Conservation (phyloP, 176 grass and related monocot species). For the Triticum turgidum region DNA sequence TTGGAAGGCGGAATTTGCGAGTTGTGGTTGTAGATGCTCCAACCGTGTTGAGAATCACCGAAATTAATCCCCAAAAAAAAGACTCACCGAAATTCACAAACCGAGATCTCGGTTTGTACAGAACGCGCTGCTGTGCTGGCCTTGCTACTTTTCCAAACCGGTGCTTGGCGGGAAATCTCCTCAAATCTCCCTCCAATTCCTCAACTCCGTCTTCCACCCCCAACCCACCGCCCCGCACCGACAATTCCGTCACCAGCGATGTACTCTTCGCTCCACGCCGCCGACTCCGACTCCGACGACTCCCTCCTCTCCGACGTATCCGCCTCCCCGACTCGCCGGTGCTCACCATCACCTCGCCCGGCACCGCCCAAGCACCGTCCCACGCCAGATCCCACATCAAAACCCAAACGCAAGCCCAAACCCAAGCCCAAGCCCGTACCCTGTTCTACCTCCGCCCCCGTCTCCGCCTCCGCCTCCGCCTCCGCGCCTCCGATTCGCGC, state of each 20-base stretch:
- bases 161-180: slow-evolving; percentile 36
- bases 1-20: no score
- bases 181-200: slow-evolving; percentile 20
- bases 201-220: background rate
- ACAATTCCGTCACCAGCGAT: background rate
- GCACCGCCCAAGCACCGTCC: slow-evolving; percentile 24
- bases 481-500: slow-evolving; percentile 23
- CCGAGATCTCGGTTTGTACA: background rate
- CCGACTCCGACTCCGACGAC: slow-evolving; percentile 70
- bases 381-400: slow-evolving; percentile 23
- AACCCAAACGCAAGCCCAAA: slow-evolving; percentile 45
- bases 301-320: slow-evolving; percentile 72
- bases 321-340: slow-evolving; percentile 46
- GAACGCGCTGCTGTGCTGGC: background rate
- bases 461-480: background rate
- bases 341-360: slow-evolving; percentile 13
- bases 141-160: background rate
- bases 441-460: background rate
- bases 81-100: no score
- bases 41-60: no score
- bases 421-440: slow-evolving; percentile 21
- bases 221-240: background rate
- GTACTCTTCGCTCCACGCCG: slow-evolving; percentile 25
- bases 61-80: no score
- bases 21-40: no score